Conservation (phyloP, 2,329 filamentous ascomycete genomes). For the Nothomitra cinnamomea region DNA sequence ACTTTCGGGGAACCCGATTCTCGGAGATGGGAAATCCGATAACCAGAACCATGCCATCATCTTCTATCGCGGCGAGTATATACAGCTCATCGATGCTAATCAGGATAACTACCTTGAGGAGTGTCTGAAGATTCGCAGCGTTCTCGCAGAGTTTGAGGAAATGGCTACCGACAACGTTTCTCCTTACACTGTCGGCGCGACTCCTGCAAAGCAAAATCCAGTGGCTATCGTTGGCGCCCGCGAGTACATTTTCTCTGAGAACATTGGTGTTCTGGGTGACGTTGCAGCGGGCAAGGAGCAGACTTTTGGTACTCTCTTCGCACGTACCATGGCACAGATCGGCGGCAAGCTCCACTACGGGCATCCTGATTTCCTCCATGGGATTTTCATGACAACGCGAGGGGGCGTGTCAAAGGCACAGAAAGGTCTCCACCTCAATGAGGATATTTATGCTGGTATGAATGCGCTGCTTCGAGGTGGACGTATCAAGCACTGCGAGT, state of each 20-base stretch:
- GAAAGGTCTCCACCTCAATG: slow-evolving; percentile 97
- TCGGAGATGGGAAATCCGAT: slow-evolving; percentile 96
- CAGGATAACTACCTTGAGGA: slow-evolving; percentile 99
- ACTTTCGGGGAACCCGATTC: slow-evolving; percentile 93
- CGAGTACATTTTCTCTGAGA: slow-evolving; percentile 99
- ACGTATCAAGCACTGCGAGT: slow-evolving; percentile 99
- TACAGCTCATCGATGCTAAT: slow-evolving; percentile 97
- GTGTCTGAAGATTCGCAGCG: slow-evolving; percentile 94
- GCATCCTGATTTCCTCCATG: slow-evolving; percentile 98
- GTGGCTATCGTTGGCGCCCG: slow-evolving; percentile 96
- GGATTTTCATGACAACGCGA: slow-evolving; percentile 96
- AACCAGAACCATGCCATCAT: slow-evolving; percentile 98
- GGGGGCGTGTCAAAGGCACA: slow-evolving; percentile 98
- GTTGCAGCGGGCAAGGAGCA: slow-evolving; percentile 98
- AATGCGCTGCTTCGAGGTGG: slow-evolving; percentile 87
- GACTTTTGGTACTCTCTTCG: slow-evolving; percentile 98
- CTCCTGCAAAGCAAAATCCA: slow-evolving; percentile 52
- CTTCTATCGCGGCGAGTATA: slow-evolving; percentile 98
- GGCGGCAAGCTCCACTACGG: slow-evolving; percentile 98
- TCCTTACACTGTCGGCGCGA: slow-evolving; percentile 86
- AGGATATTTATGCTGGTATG: slow-evolving; percentile 99
- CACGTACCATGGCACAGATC: slow-evolving; percentile 88
- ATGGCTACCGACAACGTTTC: slow-evolving; percentile 95
- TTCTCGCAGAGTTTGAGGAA: slow-evolving; percentile 94
- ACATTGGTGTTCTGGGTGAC: slow-evolving; percentile 96